Conservation (phyloP, 495 filamentous ascomycete species). For the Friedmanniomyces simplex region DNA sequence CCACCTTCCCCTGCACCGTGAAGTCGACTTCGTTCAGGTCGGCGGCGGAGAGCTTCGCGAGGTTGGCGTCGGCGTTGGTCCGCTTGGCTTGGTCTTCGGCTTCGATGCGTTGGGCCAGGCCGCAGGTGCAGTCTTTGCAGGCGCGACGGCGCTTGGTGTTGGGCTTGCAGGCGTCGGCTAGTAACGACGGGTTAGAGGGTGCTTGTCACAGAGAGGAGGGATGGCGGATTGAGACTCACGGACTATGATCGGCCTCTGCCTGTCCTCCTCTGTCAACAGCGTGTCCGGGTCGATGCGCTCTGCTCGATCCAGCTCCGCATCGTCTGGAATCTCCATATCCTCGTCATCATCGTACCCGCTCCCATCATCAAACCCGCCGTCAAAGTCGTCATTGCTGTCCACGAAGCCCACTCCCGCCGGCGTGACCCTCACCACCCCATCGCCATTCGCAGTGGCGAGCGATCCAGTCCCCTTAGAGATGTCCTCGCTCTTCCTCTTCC, state of each 20-base stretch:
- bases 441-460: constrained; percentile 19
- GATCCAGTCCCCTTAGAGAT: constrained; percentile 4
- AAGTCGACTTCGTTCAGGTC: constrained; percentile 88
- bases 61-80: constrained; percentile 46
- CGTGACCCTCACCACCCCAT: constrained; percentile 26
- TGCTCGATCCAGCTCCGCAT: constrained; percentile 20
- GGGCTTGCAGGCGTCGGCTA: constrained; percentile 23
- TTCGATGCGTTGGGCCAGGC: constrained; percentile 65
- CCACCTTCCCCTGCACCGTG: constrained; percentile 88
- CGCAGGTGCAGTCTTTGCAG: constrained; percentile 97
- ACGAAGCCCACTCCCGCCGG: constrained; percentile 61
- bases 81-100: constrained; percentile 69
- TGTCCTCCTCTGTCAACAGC: constrained; percentile 72
- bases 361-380: constrained; percentile 47
- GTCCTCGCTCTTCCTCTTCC: constrained; percentile 39
- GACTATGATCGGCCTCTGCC: constrained; percentile 57
- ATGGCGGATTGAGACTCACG: constrained; percentile 48
- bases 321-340: constrained; percentile 16
- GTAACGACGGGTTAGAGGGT: not conserved
- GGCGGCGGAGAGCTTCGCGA: constrained; percentile 63
- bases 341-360: constrained; percentile 51
- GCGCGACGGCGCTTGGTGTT: constrained; percentile 69
- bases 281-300: constrained; percentile 86
- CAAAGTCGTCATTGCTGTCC: constrained; percentile 61
- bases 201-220: not conserved